Percentiles rank a stretch among this genome's conserved stretches.
These are phyloP conservation scores for Pichia cabralensis DNA, from an alignment of 805 yeast species.

Conservation along the genomic window DNA sequence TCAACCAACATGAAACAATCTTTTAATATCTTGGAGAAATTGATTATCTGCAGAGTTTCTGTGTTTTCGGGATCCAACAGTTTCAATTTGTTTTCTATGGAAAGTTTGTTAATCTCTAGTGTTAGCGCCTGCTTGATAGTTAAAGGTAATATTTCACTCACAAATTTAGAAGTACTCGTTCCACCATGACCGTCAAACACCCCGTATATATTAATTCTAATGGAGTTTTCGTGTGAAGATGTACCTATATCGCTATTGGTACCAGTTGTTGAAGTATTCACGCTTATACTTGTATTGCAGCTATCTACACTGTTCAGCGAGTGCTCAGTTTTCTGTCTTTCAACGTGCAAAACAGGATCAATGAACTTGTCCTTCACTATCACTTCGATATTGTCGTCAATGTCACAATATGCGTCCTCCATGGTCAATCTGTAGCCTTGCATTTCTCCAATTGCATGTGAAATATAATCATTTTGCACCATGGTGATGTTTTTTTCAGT, in stretches of 20 bases:
- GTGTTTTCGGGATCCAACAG: slow-evolving; percentile 10
- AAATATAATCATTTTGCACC: slow-evolving; percentile 33
- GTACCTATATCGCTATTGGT: slow-evolving; percentile 1
- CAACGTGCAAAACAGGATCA: too few relatives aligned
- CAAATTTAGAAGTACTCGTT: slow-evolving; percentile 43
- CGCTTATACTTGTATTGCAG: neutral
- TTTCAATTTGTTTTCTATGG: slow-evolving; percentile 11
- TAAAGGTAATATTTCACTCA: slow-evolving; percentile 33
- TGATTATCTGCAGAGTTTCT: slow-evolving; percentile 13
- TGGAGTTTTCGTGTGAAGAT: neutral
- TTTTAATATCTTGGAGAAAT: slow-evolving; percentile 27
- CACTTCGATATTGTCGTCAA: slow-evolving; percentile 19
- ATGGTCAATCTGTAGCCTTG: slow-evolving; percentile 67
- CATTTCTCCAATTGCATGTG: slow-evolving; percentile 64
- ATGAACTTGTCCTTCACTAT: too few relatives aligned
- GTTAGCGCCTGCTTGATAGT: slow-evolving; percentile 14
- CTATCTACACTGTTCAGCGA: slow-evolving; percentile 1
- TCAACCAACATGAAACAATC: slow-evolving; percentile 39
- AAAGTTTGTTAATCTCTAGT: slow-evolving; percentile 10
- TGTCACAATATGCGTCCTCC: slow-evolving; percentile 64
- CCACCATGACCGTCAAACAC: slow-evolving; percentile 86
- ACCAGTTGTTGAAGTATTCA: neutral
- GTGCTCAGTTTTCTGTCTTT: too few relatives aligned
- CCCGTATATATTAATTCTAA: slow-evolving; percentile 41
- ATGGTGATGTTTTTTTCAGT: slow-evolving; percentile 54